Percentiles rank a stretch among this genome's conserved stretches.
Evolutionary conservation across 23 red algal species (phyloP).

Genomic region (Cyanidioschyzon merolae): DNA sequence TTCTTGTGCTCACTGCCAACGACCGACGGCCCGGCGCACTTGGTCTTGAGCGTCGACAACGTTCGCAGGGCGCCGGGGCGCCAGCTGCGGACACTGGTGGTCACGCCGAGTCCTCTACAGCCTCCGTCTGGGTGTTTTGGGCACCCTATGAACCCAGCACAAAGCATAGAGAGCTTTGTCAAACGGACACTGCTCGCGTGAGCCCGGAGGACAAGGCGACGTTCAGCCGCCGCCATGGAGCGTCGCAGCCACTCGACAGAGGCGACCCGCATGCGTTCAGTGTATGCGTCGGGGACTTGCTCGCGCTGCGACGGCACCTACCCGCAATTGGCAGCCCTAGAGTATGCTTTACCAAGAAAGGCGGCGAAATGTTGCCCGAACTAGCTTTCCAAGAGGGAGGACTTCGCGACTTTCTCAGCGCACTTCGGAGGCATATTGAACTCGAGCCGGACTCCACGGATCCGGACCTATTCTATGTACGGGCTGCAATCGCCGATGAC

Average conservation of each 20-base stretch:
- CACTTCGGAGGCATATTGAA: not conserved
- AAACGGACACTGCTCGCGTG: not conserved
- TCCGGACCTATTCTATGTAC: constrained; percentile 1
- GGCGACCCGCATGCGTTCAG: not conserved
- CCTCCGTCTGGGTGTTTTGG: not conserved
- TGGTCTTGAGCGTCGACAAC: not conserved
- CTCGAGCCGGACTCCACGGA: not conserved
- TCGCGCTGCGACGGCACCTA: not conserved
- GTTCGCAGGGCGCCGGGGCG: not conserved
- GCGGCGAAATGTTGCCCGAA: not conserved
- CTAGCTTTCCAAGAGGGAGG: not conserved
- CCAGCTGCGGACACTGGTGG: not conserved
- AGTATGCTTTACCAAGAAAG: not conserved
- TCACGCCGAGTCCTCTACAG: not conserved
- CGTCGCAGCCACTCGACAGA: not conserved
- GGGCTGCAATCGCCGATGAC: not conserved
- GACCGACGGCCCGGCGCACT: not conserved
- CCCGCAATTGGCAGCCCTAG: not conserved
- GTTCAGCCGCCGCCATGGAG: not conserved
- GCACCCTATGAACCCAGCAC: not conserved
- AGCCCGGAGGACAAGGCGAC: not conserved
- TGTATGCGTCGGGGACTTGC: not conserved
- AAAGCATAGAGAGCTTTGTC: not conserved
- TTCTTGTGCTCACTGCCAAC: not conserved
- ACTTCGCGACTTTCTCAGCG: not conserved